Base-by-base conservation (phyloP, 129 eudicot genomes). In the Flaveria brownii region DNA sequence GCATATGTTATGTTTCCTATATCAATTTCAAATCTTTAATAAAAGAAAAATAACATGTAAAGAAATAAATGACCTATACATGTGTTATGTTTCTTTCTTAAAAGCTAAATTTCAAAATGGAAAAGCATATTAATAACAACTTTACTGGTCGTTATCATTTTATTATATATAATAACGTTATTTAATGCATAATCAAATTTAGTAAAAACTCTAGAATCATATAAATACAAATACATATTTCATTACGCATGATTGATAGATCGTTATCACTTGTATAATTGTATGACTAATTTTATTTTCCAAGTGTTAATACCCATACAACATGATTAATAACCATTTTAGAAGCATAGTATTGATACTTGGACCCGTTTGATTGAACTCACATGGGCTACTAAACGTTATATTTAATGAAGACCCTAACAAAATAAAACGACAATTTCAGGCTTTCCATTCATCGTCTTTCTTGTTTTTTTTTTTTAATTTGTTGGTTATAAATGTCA, bases 361-460 rank as follows among this genome's bases (percentile, higher is more conserved):
- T 84, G 87, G 87, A 57, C 79, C 82, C 84, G 13, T 30, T 61
- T 64, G 49, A 75, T 79, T 54, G 61, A 70, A 55, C 72, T 80
- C 87, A 84, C 87, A 84, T 80, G 87, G 82, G 82, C 65, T 80
- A 82, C 74, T 69, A 71, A 76, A 78, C 52, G 72, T 36, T 39
- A 57, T 42, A 74, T 74, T 72, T 20, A 80, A 56, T 74, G 71
- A 68, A 46, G 54, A 36, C 6, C 1, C 2, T 47, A 47, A 47
- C 52, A 45, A 0, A 45, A 45, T 45, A 13, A 3, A 11, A 13
- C 6, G 16, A 11, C n/a, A 13, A 11, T 49, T 12, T 13, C 54
- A 36, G 12, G 2, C 14, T 2, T 22, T 8, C 14, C 63, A 57
- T 57, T 57, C 5, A 20, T 57, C 22, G 13, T 57, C 17, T 57